phyloP scores from a whole-genome alignment of 2,329 filamentous ascomycete species.

The Zasmidium cellare region DNA sequence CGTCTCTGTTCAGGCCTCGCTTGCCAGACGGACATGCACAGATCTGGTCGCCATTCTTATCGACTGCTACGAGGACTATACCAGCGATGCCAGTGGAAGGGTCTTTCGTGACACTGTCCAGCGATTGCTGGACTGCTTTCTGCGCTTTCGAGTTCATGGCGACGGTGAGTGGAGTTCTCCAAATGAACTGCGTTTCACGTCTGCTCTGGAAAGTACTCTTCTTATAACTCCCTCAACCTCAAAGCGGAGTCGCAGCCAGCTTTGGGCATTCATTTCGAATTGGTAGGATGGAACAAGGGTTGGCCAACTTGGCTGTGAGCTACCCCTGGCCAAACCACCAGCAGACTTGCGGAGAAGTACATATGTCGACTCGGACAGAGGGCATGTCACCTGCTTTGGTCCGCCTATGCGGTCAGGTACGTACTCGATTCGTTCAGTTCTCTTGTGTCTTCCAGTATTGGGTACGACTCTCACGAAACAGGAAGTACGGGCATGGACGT shows the following conservation, averaged over 20 bases:
- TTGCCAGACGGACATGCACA: slow-evolving; percentile 45
- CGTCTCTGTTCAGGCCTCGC: slow-evolving; percentile 37
- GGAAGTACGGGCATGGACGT: too few species aligned
- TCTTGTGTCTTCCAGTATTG: too few species aligned
- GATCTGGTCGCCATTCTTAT: slow-evolving; percentile 45
- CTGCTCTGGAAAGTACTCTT: too few species aligned
- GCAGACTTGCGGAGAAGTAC: background rate
- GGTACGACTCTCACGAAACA: too few species aligned
- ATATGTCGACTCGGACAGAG: background rate
- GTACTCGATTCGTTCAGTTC: too few species aligned
- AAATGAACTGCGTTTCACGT: background rate
- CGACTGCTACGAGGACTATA: slow-evolving; percentile 47
- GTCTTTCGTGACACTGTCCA: slow-evolving; percentile 35
- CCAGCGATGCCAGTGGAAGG: slow-evolving; percentile 39
- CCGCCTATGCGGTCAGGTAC: too few species aligned
- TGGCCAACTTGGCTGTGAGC: background rate
- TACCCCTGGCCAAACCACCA: background rate
- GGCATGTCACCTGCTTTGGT: background rate
- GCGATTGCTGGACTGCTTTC: slow-evolving; percentile 38
- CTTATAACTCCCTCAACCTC: background rate
- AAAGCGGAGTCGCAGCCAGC: background rate
- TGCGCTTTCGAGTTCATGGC: slow-evolving; percentile 32
- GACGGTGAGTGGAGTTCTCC: background rate
- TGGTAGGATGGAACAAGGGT: background rate
- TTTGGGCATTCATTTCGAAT: background rate